Conservation (phyloP, 306 rosid genomes). For the Oxytropis ochrocephala region DNA sequence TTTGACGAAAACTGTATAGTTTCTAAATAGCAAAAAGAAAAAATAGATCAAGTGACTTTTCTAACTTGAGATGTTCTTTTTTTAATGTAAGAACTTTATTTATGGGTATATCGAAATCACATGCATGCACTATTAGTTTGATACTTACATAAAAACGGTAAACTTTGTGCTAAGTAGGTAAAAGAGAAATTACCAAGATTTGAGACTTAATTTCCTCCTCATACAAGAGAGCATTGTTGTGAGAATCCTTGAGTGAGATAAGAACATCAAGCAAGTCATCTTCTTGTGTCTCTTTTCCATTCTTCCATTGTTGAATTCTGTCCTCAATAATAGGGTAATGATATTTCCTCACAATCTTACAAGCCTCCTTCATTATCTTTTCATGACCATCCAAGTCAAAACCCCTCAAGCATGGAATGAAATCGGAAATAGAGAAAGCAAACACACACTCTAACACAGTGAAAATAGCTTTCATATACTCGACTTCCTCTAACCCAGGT, state of each 20-base stretch:
- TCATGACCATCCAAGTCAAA: background rate
- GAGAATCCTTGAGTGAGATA: background rate
- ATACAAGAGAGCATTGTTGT: no score
- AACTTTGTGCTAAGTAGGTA: no score
- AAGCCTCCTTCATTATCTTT: background rate
- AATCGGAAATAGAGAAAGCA: slow-evolving; percentile 25
- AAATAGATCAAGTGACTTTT: no score
- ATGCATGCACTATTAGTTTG: no score
- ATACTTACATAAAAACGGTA: no score
- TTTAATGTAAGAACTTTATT: no score
- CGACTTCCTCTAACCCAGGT: no score
- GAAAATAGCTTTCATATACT: background rate
- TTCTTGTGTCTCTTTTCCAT: background rate
- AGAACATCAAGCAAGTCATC: background rate
- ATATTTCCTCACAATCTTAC: no score
- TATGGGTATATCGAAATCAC: no score
- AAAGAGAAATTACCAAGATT: background rate
- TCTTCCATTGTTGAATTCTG: background rate
- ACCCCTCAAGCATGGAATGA: background rate
- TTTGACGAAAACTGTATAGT: no score
- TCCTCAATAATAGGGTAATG: background rate
- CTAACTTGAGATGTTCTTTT: no score
- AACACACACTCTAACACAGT: background rate
- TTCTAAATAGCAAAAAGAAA: no score
- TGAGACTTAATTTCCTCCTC: background rate